phyloP scores from a whole-genome alignment of 306 rosid genomes.

The Castanospermum australe region DNA sequence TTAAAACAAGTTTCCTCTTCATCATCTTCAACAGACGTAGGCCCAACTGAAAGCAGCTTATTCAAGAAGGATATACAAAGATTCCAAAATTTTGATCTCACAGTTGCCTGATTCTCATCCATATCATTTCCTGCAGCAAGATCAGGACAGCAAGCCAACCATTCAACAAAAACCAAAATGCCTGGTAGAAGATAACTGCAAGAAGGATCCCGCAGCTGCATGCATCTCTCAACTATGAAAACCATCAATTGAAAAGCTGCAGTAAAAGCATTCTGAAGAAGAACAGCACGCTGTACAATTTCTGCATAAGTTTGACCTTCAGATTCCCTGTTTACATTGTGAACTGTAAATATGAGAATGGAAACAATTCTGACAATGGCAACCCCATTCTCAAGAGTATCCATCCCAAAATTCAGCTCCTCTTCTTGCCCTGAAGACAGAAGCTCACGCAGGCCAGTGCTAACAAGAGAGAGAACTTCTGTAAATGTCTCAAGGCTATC shows the following conservation, averaged over 20 bases:
- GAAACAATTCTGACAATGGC: constrained; percentile 69
- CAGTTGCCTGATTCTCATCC: constrained; percentile 62
- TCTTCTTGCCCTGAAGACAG: constrained; percentile 74
- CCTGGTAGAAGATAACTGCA: constrained; percentile 83
- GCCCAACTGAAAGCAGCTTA: constrained; percentile 60
- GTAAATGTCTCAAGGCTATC: constrained; percentile 83
- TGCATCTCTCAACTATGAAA: constrained; percentile 70
- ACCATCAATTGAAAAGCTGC: constrained; percentile 87
- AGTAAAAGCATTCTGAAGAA: constrained; percentile 82
- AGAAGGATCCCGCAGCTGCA: constrained; percentile 64
- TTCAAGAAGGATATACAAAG: constrained; percentile 65
- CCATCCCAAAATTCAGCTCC: constrained; percentile 62
- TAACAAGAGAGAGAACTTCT: constrained; percentile 72
- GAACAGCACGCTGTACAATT: constrained; percentile 83
- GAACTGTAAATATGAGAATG: constrained; percentile 73
- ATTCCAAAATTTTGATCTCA: constrained; percentile 85
- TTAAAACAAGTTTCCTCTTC: constrained; percentile 86
- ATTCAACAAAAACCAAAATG: constrained; percentile 82
- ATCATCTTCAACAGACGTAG: constrained; percentile 53
- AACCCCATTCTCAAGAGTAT: constrained; percentile 68
- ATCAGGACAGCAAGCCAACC: constrained; percentile 90
- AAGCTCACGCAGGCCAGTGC: constrained; percentile 58
- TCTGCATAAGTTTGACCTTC: constrained; percentile 94
- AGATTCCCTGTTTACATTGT: constrained; percentile 73
- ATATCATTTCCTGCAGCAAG: constrained; percentile 60